A percentile compares a stretch with the other conserved stretches of the same genome.
phyloP scores from a whole-genome alignment of 2,329 filamentous ascomycete genomes.

The Aspergillus pseudoglaucus region DNA sequence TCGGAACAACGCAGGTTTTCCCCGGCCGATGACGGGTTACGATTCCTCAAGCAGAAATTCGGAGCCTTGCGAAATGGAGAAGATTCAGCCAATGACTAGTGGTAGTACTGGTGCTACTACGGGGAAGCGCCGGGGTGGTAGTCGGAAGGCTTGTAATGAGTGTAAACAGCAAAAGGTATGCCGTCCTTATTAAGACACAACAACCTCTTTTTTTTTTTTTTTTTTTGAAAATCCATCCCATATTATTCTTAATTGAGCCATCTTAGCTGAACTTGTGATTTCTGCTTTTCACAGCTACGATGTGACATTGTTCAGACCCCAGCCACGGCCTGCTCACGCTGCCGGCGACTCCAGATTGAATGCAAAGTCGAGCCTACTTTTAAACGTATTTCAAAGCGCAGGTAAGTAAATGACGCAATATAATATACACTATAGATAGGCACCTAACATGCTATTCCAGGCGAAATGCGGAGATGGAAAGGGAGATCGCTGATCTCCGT shows the following conservation, averaged over 20 bases:
- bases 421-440: background rate
- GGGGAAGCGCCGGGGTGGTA: slow-evolving; percentile 37
- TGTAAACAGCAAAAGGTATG: slow-evolving; percentile 62
- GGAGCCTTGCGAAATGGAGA: slow-evolving; percentile 33
- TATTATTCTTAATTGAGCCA: too few species aligned
- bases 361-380: slow-evolving; percentile 62
- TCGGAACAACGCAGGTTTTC: slow-evolving; percentile 27
- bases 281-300: slow-evolving; percentile 44
- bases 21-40: slow-evolving; percentile 24
- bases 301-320: slow-evolving; percentile 62
- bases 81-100: slow-evolving; percentile 35
- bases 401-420: slow-evolving; percentile 14
- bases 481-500: slow-evolving; percentile 46
- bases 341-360: slow-evolving; percentile 54
- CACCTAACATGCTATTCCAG: slow-evolving; percentile 28
- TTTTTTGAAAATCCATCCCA: background rate
- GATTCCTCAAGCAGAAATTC: slow-evolving; percentile 25
- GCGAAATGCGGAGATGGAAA: slow-evolving; percentile 58
- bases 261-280: slow-evolving; percentile 12
- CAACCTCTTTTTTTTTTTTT: slow-evolving; percentile 2
- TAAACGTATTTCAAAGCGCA: slow-evolving; percentile 58
- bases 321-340: slow-evolving; percentile 55
- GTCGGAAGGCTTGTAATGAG: slow-evolving; percentile 56
- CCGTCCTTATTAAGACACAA: background rate
- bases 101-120: slow-evolving; percentile 17